Percentiles rank a stretch among this genome's conserved stretches.
These are phyloP conservation scores for Ustilago trichophora DNA, from an alignment of 1,284 basidiomycete species.

Conservation along the genomic window DNA sequence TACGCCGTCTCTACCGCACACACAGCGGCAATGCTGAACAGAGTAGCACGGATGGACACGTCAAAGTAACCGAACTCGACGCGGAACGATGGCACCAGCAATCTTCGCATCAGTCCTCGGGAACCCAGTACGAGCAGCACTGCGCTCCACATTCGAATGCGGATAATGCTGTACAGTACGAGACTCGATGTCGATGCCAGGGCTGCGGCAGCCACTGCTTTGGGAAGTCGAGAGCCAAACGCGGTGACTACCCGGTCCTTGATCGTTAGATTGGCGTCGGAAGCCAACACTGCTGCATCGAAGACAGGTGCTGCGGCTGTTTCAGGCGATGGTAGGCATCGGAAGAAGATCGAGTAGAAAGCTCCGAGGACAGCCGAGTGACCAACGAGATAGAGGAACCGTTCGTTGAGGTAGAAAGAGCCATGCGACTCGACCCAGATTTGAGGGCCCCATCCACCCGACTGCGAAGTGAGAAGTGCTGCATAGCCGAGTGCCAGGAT, in stretches of 20 bases:
- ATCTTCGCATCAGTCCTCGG: constrained; percentile 30
- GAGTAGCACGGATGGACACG: constrained; percentile 16
- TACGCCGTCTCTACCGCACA: constrained; percentile 42
- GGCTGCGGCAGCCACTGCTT: constrained; percentile 4
- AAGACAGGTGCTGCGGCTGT: constrained; percentile 25
- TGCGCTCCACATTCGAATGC: constrained; percentile 44
- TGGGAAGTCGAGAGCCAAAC: constrained; percentile 6
- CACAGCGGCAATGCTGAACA: constrained; percentile 30
- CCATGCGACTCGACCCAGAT: constrained; percentile 46
- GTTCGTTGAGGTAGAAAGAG: constrained; percentile 56
- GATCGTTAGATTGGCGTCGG: constrained; percentile 15
- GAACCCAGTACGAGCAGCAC: constrained; percentile 45
- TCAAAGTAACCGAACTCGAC: constrained; percentile 31
- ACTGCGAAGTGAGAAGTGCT: constrained; percentile 3
- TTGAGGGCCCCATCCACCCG: constrained; percentile 37
- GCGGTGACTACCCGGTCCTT: constrained; percentile 25
- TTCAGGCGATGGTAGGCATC: constrained; percentile 14
- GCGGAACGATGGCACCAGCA: constrained; percentile 55
- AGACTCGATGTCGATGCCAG: constrained; percentile 22
- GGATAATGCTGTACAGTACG: constrained; percentile 26
- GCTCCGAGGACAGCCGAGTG: constrained; percentile 21
- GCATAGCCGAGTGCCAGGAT: constrained; percentile 26
- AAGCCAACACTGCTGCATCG: constrained; percentile 10
- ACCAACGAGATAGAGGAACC: constrained; percentile 37
- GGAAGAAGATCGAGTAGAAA: constrained; percentile 27